Evolutionary conservation across 768 basidiomycete species (phyloP).

Genomic region (Postia placenta): DNA sequence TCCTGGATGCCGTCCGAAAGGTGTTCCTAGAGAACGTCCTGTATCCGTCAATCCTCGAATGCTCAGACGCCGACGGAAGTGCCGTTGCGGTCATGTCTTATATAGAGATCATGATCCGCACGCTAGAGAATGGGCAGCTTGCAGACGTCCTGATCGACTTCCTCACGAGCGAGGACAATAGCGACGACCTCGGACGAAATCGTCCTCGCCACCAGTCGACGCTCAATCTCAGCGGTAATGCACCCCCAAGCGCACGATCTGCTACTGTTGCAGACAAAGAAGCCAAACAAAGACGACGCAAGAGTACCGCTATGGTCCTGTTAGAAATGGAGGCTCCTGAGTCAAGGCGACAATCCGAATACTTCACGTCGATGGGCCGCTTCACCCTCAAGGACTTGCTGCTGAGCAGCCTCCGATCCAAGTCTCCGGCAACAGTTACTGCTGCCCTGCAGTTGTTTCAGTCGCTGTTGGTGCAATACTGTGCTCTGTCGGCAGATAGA

Average conservation of each 20-base stretch:
- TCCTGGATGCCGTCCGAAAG: conserved; percentile 73
- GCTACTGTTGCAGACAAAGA: conserved; percentile 31
- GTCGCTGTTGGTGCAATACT: conserved; percentile 66
- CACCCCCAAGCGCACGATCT: conserved; percentile 27
- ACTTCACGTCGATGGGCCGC: conserved; percentile 82
- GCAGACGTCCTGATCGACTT: conserved; percentile 70
- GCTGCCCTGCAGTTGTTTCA: conserved; percentile 79
- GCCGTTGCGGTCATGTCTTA: conserved; percentile 95
- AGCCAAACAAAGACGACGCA: conserved; percentile 50
- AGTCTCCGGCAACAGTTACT: conserved; percentile 55
- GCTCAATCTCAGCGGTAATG: conserved; percentile 33
- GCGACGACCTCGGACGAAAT: conserved; percentile 48
- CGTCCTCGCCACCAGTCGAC: conserved; percentile 35
- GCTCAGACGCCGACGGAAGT: conserved; percentile 90
- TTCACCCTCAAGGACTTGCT: conserved; percentile 92
- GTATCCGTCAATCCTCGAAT: conserved; percentile 90
- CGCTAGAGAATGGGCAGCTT: conserved; percentile 61
- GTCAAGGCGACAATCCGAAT: conserved; percentile 64
- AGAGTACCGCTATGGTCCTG: conserved; percentile 89
- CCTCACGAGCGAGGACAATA: conserved; percentile 78
- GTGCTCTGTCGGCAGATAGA: conserved; percentile 55
- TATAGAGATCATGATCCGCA: conserved; percentile 82
- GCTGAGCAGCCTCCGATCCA: conserved; percentile 69
- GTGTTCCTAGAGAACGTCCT: conserved; percentile 92
- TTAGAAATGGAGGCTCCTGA: conserved; percentile 79